A percentile compares a stretch with the other conserved stretches of the same genome.
phyloP scores from a whole-genome alignment of 768 basidiomycete genomes.

The Brasilioporus rufonigricans region DNA sequence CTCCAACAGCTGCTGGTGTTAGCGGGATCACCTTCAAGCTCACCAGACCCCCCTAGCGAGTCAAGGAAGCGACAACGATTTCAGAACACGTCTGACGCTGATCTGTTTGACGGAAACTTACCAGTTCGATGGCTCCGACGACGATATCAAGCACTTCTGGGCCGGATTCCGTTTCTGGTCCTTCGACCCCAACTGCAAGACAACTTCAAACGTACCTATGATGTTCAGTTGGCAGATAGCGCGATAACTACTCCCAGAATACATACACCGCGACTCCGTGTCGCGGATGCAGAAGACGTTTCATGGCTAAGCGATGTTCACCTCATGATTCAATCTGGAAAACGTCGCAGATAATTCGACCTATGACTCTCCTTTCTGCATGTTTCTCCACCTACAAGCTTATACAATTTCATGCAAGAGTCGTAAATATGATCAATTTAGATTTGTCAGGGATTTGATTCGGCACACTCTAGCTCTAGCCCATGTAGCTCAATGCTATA shows the following conservation, averaged over 20 bases:
- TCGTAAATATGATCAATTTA: conserved; percentile 12
- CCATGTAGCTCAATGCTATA: conserved; percentile 90
- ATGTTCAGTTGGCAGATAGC: conserved; percentile 32
- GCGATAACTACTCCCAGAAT: conserved; percentile 24
- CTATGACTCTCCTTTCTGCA: neutral
- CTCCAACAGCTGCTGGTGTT: conserved; percentile 47
- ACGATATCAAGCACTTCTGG: conserved; percentile 60
- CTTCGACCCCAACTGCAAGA: conserved; percentile 21
- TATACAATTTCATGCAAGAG: neutral
- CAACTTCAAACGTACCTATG: conserved; percentile 19
- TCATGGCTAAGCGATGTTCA: conserved; percentile 33
- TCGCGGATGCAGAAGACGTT: conserved; percentile 30
- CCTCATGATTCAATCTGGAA: neutral
- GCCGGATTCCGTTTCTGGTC: conserved; percentile 54
- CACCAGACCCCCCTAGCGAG: conserved; percentile 33
- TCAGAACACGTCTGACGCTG: neutral
- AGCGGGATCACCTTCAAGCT: conserved; percentile 34
- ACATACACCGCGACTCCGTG: conserved; percentile 20
- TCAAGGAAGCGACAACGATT: conserved; percentile 1
- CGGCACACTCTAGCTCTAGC: conserved; percentile 57
- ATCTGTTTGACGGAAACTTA: conserved; percentile 17
- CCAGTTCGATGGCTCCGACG: conserved; percentile 39
- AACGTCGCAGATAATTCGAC: neutral
- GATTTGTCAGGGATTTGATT: conserved; percentile 29
- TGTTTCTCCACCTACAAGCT: neutral